phyloP scores from a whole-genome alignment of 345 rosid species.

The Eutrema heterophyllum region DNA sequence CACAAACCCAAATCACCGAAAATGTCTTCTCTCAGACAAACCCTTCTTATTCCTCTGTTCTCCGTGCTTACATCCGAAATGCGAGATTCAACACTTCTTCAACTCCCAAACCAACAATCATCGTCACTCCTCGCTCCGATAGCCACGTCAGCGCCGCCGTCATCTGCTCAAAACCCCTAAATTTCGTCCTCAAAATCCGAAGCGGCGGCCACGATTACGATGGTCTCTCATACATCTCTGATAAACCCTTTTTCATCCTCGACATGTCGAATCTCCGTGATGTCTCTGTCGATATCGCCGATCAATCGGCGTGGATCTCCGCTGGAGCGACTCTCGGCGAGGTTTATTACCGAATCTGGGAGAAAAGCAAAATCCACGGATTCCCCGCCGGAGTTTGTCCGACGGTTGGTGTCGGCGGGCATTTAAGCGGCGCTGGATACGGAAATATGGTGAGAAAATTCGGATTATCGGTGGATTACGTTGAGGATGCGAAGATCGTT shows the following conservation, averaged over 20 bases:
- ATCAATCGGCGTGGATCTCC: constrained; percentile 45
- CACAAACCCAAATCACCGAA: constrained; percentile 22
- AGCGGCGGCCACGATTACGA: constrained; percentile 58
- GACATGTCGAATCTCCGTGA: constrained; percentile 49
- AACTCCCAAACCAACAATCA: constrained; percentile 40
- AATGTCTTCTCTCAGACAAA: constrained; percentile 34
- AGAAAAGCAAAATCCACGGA: constrained; percentile 38
- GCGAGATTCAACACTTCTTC: constrained; percentile 42
- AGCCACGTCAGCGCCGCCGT: constrained; percentile 49
- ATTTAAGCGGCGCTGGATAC: constrained; percentile 53
- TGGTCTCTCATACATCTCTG: constrained; percentile 45
- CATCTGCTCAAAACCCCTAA: constrained; percentile 35
- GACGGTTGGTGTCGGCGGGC: constrained; percentile 62
- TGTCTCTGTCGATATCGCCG: constrained; percentile 17
- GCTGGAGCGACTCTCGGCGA: constrained; percentile 58
- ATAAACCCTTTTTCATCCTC: constrained; percentile 45
- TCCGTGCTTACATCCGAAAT: constrained; percentile 48
- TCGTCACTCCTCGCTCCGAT: constrained; percentile 42
- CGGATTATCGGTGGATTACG: constrained; percentile 47
- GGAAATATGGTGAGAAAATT: constrained; percentile 48
- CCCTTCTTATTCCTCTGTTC: constrained; percentile 35
- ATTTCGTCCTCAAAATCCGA: constrained; percentile 43
- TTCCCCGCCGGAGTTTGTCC: constrained; percentile 59
- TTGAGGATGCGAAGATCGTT: constrained; percentile 51
- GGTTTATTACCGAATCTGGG: constrained; percentile 39